Base-by-base conservation (phyloP, 176 grass and related monocot genomes). In the Paspalum vaginatum region DNA sequence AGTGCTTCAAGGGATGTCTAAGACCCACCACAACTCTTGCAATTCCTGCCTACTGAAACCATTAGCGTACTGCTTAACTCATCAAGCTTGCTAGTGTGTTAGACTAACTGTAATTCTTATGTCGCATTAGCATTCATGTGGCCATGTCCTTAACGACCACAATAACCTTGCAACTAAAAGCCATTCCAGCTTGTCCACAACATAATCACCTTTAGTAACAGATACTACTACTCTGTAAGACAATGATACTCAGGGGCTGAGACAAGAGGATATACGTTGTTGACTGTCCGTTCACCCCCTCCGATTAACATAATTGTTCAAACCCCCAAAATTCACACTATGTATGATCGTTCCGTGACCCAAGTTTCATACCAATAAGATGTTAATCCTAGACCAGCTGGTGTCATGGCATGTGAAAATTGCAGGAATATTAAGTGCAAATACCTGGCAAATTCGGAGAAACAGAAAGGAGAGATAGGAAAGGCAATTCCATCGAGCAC, bases 11-110 rank as follows among this genome's bases (percentile, higher is more conserved):
- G 40, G 95, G 92, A 67, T 98, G 88, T 68, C 92, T 89, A 65
- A 98, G 85, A 66, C 95, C 95, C 18, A 98, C 74, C 21, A 98
- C 89, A 58, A 91, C 95, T 79, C 91, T 91, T 79, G 86, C 87
- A 37, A 98, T 87, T 87, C 95, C 95, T 94, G 90, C 86, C 95
- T 98, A 89, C 89, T 85, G 63, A 51, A 94, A 83, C 51, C 5
- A 65, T 89, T 70, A 88, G 81, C 42, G 18, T 70, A 57, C 40
- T 4, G 21, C 39, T 47, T 68, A 26, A 71, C 46, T 11, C 1
- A 16, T 32, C 45, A 50, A 32, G 24, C 32, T 71, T 51, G 68
- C 14, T 14, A 71, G 24, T 51, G 14, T 32, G 22, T 69, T 70
- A 18, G 7, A 51, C 46, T 9, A 21, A 32, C 14, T 18, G 4